phyloP scores from a whole-genome alignment of 2,329 filamentous ascomycete genomes.

The Exserohilum turcica region DNA sequence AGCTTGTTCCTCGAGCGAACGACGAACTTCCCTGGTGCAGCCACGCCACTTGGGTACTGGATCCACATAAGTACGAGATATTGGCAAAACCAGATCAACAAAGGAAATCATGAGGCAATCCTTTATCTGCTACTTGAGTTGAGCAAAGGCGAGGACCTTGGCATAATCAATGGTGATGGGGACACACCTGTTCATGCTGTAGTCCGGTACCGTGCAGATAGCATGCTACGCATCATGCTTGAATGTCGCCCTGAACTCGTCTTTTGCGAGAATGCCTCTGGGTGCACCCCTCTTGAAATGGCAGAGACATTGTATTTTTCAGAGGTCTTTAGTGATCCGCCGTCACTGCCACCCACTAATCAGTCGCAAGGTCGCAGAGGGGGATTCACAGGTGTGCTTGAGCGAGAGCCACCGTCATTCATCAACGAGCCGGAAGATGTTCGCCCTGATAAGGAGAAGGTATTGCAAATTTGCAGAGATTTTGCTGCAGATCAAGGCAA shows the following conservation, averaged over 20 bases:
- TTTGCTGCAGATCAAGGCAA: constrained; percentile 28
- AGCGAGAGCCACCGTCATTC: constrained; percentile 24
- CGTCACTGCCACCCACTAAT: constrained; percentile 1
- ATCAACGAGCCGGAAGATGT: constrained; percentile 10
- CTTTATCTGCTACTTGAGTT: constrained; percentile 41
- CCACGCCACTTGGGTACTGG: constrained; percentile 65
- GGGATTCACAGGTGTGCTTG: neutral
- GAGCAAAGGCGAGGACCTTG: constrained; percentile 55
- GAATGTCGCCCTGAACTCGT: constrained; percentile 64
- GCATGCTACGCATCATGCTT: constrained; percentile 57
- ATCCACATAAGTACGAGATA: constrained; percentile 1
- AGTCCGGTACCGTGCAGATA: constrained; percentile 48
- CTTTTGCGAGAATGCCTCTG: constrained; percentile 75
- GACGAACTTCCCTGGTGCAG: constrained; percentile 57
- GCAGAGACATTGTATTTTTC: constrained; percentile 62
- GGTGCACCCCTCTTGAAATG: constrained; percentile 72
- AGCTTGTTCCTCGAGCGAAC: constrained; percentile 64
- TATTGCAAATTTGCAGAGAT: constrained; percentile 49
- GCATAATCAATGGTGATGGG: constrained; percentile 66
- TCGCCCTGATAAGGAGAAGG: constrained; percentile 14
- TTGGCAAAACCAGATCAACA: neutral
- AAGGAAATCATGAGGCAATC: constrained; percentile 1
- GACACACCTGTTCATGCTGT: constrained; percentile 68
- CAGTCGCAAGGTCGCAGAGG: neutral
- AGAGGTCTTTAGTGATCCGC: constrained; percentile 31